These are phyloP conservation scores for Colletotrichum viniferum DNA, from an alignment of 2,329 filamentous ascomycete species.

Conservation along the genomic window DNA sequence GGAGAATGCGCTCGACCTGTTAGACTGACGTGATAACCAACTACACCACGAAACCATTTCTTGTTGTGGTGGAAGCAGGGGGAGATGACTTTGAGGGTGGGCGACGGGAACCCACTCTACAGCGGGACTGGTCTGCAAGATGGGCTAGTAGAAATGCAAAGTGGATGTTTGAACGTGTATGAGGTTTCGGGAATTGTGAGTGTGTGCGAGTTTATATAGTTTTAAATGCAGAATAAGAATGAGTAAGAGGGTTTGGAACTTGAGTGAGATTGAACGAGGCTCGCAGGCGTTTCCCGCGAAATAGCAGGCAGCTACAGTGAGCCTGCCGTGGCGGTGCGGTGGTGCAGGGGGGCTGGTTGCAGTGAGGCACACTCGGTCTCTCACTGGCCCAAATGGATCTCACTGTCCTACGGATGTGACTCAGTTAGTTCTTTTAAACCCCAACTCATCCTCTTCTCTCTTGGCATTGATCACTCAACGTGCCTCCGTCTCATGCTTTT, in stretches of 20 bases:
- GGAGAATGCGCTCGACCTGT: slow-evolving; percentile 26
- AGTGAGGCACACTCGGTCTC: neutral
- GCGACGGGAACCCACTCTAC: neutral
- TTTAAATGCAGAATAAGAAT: neutral
- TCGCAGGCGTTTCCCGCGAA: neutral
- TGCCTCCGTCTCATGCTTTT: rapidly evolving
- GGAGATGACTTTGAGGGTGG: neutral
- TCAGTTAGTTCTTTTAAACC: neutral
- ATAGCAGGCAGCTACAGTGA: neutral
- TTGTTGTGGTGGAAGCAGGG: rapidly evolving
- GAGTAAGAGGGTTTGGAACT: neutral
- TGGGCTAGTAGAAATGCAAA: neutral
- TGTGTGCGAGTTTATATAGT: neutral
- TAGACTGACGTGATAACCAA: slow-evolving; percentile 57
- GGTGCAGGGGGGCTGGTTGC: neutral
- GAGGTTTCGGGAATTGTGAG: rapidly evolving
- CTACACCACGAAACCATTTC: slow-evolving; percentile 32
- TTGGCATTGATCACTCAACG: neutral
- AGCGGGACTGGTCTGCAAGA: neutral
- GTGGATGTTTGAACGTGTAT: neutral
- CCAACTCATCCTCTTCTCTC: rapidly evolving
- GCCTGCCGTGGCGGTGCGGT: neutral
- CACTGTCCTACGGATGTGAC: neutral
- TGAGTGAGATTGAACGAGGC: neutral
- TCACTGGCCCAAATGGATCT: neutral